These are phyloP conservation scores for Rossbeevera mucosa DNA, from an alignment of 768 basidiomycete species.

Conservation along the genomic window DNA sequence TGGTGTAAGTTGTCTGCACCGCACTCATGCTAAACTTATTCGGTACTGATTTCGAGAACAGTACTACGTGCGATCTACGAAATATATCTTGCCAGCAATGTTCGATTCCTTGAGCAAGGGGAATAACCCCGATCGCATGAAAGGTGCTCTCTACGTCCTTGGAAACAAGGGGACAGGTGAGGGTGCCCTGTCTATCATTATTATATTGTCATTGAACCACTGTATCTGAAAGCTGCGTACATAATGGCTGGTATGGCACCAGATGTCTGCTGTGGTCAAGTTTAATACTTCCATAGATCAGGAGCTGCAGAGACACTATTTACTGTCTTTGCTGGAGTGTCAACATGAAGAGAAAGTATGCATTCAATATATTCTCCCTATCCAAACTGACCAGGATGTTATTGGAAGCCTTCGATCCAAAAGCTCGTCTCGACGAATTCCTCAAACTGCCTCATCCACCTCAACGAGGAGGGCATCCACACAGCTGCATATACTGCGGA, in stretches of 20 bases:
- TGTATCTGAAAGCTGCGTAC: conserved; percentile 48
- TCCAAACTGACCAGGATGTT: conserved; percentile 47
- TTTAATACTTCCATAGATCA: conserved; percentile 42
- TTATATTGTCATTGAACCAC: conserved; percentile 4
- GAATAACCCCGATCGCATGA: conserved; percentile 89
- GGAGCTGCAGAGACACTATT: conserved; percentile 50
- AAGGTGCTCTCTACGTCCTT: conserved; percentile 83
- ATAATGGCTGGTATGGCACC: conserved; percentile 57
- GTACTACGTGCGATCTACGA: conserved; percentile 71
- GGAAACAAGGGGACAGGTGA: conserved; percentile 68
- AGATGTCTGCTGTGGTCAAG: conserved; percentile 2
- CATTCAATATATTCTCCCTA: conserved; percentile 8
- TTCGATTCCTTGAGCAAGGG: conserved; percentile 65
- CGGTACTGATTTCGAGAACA: conserved; percentile 26
- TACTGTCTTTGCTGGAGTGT: conserved; percentile 62
- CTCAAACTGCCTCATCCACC: conserved; percentile 53
- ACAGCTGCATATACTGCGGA: conserved; percentile 57
- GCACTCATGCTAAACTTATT: conserved; percentile 7
- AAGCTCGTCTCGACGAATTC: conserved; percentile 40
- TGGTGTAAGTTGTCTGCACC: conserved; percentile 42
- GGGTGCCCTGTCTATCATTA: conserved; percentile 16
- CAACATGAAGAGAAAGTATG: conserved; percentile 83
- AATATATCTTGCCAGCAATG: conserved; percentile 55
- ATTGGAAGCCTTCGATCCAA: conserved; percentile 15
- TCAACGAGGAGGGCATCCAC: conserved; percentile 61